Percentiles rank a stretch among this genome's conserved stretches.
phyloP scores from a whole-genome alignment of 2,329 filamentous ascomycete species.

The Niveomyces coronatus region DNA sequence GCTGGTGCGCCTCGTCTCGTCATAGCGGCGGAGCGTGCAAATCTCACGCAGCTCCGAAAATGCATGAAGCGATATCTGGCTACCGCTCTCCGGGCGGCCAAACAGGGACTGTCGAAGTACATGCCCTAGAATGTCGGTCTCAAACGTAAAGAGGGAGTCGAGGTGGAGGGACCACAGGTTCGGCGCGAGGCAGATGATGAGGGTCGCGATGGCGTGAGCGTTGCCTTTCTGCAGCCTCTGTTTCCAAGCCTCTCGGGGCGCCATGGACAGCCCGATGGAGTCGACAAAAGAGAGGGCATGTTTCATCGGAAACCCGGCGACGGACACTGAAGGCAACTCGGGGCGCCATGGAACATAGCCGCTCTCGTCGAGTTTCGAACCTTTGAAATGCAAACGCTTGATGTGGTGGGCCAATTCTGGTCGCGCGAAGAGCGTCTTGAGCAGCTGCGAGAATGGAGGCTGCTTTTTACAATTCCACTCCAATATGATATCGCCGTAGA shows the following conservation, averaged over 20 bases:
- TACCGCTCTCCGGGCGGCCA: no score
- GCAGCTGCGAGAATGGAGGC: neutral
- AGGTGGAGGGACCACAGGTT: neutral
- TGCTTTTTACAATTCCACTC: neutral
- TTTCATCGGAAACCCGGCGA: neutral
- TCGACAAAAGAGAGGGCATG: neutral
- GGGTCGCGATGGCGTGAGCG: neutral
- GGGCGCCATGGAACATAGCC: neutral
- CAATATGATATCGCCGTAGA: neutral
- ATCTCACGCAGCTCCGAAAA: no score
- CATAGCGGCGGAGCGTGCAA: no score
- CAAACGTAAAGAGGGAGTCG: neutral
- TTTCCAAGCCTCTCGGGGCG: neutral
- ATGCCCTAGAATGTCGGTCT: neutral
- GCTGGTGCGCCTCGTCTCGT: no score
- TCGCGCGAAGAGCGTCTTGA: neutral
- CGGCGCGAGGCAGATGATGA: neutral
- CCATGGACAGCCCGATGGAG: neutral
- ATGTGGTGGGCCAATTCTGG: neutral
- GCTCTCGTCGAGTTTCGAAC: neutral
- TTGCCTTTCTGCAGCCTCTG: neutral
- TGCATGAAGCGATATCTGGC: no score
- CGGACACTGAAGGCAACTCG: neutral
- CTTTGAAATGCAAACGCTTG: neutral
- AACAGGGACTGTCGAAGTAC: neutral